These are phyloP conservation scores for Coemansia biformis DNA, from an alignment of 192 early-diverging fungal species.

Conservation along the genomic window DNA sequence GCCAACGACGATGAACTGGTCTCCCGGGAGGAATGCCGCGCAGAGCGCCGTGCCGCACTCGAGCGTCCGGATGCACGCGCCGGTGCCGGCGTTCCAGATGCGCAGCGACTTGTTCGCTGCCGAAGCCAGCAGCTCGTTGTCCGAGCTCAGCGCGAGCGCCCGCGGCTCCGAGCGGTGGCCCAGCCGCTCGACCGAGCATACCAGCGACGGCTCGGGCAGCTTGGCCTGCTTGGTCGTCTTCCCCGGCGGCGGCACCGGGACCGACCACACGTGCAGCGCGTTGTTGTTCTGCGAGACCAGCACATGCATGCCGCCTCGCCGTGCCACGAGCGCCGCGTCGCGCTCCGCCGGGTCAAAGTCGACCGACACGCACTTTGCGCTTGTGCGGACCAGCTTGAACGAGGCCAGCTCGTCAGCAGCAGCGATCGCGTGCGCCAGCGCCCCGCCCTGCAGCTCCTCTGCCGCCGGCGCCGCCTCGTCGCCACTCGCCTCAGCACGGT, in stretches of 20 bases:
- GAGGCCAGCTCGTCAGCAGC: constrained; percentile 73
- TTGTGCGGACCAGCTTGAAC: constrained; percentile 65
- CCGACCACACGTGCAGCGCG: constrained; percentile 67
- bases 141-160: constrained; percentile 79
- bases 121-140: constrained; percentile 81
- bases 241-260: constrained; percentile 54
- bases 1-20: constrained; percentile 79
- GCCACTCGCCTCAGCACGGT: constrained; percentile 37
- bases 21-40: constrained; percentile 86
- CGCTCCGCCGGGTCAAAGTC: constrained; percentile 43
- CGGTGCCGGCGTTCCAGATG: constrained; percentile 83
- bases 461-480: constrained; percentile 8
- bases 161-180: constrained; percentile 92
- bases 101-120: constrained; percentile 81
- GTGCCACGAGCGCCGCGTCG: constrained; percentile 14
- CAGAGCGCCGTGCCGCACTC: constrained; percentile 91
- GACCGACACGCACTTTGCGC: constrained; percentile 72
- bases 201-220: constrained; percentile 59
- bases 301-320: constrained; percentile 48
- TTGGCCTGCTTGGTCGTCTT: constrained; percentile 61
- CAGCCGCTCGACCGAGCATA: constrained; percentile 68
- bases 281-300: constrained; percentile 80
- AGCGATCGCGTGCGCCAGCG: no score
- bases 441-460: constrained; percentile 77
- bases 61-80: constrained; percentile 81